Conservation (phyloP, 78 protist species). For the Tieghemostelium lacteum region DNA sequence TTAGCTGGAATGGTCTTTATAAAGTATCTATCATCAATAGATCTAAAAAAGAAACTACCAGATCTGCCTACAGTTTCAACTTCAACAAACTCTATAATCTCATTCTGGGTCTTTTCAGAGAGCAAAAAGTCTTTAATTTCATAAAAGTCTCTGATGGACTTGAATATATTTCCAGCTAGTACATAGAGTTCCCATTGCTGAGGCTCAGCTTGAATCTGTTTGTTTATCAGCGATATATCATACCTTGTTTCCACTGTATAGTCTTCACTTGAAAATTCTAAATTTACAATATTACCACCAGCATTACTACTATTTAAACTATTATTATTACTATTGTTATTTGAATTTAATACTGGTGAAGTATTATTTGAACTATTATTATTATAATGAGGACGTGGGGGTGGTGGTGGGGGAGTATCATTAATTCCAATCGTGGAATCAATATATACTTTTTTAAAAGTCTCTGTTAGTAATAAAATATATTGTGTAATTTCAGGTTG, state of each 20-base stretch:
- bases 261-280: neutral
- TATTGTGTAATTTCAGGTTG: conserved; percentile 28
- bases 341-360: no score
- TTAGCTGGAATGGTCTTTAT: conserved; percentile 73
- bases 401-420: no score
- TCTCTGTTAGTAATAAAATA: conserved; percentile 6
- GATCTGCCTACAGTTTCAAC: conserved; percentile 80
- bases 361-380: no score
- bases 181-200: conserved; percentile 23
- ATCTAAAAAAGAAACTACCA: conserved; percentile 80
- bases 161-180: conserved; percentile 41
- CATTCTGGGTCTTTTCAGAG: neutral
- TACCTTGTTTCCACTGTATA: neutral
- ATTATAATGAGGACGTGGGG: no score
- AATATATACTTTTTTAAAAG: conserved; percentile 24
- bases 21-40: conserved; percentile 46
- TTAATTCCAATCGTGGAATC: no score
- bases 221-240: no score
- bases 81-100: conserved; percentile 28
- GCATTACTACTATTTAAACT: no score
- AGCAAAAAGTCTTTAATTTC: neutral
- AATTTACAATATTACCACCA: no score
- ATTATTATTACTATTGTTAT: neutral
- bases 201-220: neutral
- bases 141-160: conserved; percentile 1